Percentiles rank a stretch among this genome's conserved stretches.
Conservation (phyloP, 2,329 filamentous ascomycete genomes). For the Phaeoacremonium minimum region DNA sequence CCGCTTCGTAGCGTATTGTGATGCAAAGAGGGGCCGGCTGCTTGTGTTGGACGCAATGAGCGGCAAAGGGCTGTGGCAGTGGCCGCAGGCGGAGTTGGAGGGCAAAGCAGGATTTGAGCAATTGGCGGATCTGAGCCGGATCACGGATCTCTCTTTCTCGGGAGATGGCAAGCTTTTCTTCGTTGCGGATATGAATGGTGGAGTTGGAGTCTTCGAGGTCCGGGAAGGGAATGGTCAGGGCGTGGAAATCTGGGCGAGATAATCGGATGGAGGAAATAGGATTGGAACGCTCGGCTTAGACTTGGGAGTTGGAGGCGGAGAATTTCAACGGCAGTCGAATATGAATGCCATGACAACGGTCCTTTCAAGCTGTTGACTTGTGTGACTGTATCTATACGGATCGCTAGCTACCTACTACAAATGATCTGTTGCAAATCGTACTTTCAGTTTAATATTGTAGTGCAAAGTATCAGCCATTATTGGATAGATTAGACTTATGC, state of each 20-base stretch:
- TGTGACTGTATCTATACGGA: too few relatives aligned
- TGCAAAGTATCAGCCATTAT: too few relatives aligned
- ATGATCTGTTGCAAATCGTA: too few relatives aligned
- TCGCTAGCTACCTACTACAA: too few relatives aligned
- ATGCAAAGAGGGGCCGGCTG: constrained; percentile 23
- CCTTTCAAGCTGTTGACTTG: too few relatives aligned
- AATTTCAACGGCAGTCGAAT: too few relatives aligned
- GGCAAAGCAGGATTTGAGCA: constrained; percentile 17
- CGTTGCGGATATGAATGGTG: constrained; percentile 27
- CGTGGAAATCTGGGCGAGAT: not conserved
- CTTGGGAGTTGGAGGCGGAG: too few relatives aligned
- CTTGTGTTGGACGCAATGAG: constrained; percentile 31
- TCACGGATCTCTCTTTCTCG: constrained; percentile 33
- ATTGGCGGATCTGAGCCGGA: constrained; percentile 24
- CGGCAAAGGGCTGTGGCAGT: constrained; percentile 30
- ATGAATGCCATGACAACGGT: too few relatives aligned
- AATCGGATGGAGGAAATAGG: too few relatives aligned
- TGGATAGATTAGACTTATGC: too few relatives aligned
- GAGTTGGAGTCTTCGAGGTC: constrained; percentile 29
- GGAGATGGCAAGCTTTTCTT: constrained; percentile 29
- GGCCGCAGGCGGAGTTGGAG: constrained; percentile 25
- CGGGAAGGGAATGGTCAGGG: constrained; percentile 14
- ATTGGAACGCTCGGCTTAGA: too few relatives aligned
- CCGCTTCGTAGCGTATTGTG: constrained; percentile 33
- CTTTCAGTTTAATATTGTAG: too few relatives aligned